Base-by-base conservation (phyloP, 2,329 filamentous ascomycete species). In the Myriosclerotinia scirpicola region DNA sequence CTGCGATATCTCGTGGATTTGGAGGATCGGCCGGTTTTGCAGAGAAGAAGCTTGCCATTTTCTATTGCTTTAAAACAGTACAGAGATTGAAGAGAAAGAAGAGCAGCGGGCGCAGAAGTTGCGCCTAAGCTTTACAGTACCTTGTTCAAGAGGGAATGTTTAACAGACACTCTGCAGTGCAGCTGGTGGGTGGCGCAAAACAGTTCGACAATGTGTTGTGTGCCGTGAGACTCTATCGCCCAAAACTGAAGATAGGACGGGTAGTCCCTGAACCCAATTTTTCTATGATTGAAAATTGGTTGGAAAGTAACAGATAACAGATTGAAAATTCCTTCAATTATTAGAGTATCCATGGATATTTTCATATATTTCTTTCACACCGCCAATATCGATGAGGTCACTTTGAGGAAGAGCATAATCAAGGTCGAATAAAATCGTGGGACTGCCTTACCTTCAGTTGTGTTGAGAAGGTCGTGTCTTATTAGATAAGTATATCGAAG, bases 1-100 rank as follows among this genome's bases (percentile, higher is more conserved):
- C 67, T 38, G 75, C 69, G 3, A 78, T 69, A 38, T 73, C 60
- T 46, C 53, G 69, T 11, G 70, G 67, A 59, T 26, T 72, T 73
- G 26, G 73, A 53, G 53, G 44, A n/a, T 22, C 55, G 36, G 46
- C 34, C 36, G 14, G n/a, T 34, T 26, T 42, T 34, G 46, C 22
- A 9, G 44, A n/a, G 26, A 61, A 60, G 38, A 65, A 26, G 48
- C 46, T 53, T 48, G 52, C 20, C 64, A 65, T 65, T 42, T 22
- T 40, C 22, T 52, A 52, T 52, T 50, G n/a, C 1, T 20, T 26
- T 5, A 7, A 15, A 14, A 46, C 34, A 50, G 44, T 20, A 50
- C 22, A 44, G 15, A 20, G 15, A 20, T 48, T 22, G 5, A 14
- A 59, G 26, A 48, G 20, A 48, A 14, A 22, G n/a, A 26, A 50